Evolutionary conservation across 2,329 filamentous ascomycete species (phyloP), one percentile per base, ranked within the genome.

Genomic region (Fusarium sp.): DNA sequence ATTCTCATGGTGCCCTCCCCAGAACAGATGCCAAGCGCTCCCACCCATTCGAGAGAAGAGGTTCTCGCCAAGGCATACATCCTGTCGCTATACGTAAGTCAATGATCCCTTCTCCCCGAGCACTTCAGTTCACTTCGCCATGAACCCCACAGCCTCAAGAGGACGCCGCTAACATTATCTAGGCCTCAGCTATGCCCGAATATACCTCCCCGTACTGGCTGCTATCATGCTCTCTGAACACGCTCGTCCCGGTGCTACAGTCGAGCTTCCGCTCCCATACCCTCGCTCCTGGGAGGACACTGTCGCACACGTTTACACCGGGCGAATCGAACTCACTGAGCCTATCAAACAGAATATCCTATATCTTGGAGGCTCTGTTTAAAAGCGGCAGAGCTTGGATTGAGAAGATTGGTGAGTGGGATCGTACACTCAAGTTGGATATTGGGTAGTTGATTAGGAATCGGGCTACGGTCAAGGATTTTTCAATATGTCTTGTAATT

Each of bases 191-290:
- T 76, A 77, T 40, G 77, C 77, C n/a, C 70, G 76, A 51, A 66
- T 63, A 15, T 70, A 75, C 39, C 78, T 89, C 5, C 88, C 87
- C 3, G 81, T 86, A 0, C 76, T 89, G 8, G 85, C 83, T 1
- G 80, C 83, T 3, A 76, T 89, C 45, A 83, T 90, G 66, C 77
- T 85, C 33, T 88, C 85, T 0, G 81, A 84, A 6, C 80, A 84
- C 67, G 80, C 89, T 21, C 76, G 77, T 15, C 79, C 80, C 23
- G 83, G 85, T 27, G 87, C 89, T 68, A 77, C 79, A 3, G 79
- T 90, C 50, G 86, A 89, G 65, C 77, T 90, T 11, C 87, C 87
- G 0, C 66, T 90, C 54, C 87, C 87, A 2, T 79, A 84, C 57
- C 87, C 87, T 2, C 81, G 83, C 49, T 83, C 79, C 10, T 90